A percentile compares a stretch with the other conserved stretches of the same genome.
Conservation (phyloP, 225 moss, liverwort and hornwort species). For the Physcomitrellopsis africana region DNA sequence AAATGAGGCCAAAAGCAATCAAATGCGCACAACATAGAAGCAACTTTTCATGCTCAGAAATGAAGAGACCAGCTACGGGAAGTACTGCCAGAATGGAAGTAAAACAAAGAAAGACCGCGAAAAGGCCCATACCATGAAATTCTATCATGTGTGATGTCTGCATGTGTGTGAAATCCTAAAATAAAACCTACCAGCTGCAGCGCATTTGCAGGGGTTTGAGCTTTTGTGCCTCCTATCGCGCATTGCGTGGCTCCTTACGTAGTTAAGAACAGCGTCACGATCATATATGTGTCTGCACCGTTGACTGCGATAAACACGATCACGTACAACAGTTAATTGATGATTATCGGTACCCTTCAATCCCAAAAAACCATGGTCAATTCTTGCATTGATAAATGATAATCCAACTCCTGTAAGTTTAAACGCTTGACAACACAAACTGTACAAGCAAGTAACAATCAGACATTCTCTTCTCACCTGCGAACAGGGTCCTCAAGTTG, state of each 20-base stretch:
- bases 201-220: constrained; percentile 44
- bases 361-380: constrained; percentile 11
- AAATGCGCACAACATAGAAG: too few species aligned
- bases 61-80: too few species aligned
- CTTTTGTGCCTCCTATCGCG: constrained; percentile 28
- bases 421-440: constrained; percentile 8
- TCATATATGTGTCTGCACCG: constrained; percentile 58
- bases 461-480: constrained; percentile 55
- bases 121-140: too few species aligned
- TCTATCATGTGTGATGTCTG: too few species aligned
- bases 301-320: constrained; percentile 45
- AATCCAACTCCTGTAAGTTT: too few species aligned
- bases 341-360: constrained; percentile 16
- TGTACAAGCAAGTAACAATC: not conserved
- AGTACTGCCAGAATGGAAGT: too few species aligned
- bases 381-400: not conserved
- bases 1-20: too few species aligned
- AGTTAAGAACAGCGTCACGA: constrained; percentile 40
- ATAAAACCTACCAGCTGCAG: constrained; percentile 54
- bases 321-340: constrained; percentile 20
- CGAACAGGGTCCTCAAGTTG: constrained; percentile 85
- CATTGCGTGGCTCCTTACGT: constrained; percentile 30
- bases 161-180: too few species aligned
- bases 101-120: too few species aligned
- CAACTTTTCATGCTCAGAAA: too few species aligned